These are phyloP conservation scores for Danielozyma ontarioensis DNA, from an alignment of 805 yeast species.

Conservation along the genomic window DNA sequence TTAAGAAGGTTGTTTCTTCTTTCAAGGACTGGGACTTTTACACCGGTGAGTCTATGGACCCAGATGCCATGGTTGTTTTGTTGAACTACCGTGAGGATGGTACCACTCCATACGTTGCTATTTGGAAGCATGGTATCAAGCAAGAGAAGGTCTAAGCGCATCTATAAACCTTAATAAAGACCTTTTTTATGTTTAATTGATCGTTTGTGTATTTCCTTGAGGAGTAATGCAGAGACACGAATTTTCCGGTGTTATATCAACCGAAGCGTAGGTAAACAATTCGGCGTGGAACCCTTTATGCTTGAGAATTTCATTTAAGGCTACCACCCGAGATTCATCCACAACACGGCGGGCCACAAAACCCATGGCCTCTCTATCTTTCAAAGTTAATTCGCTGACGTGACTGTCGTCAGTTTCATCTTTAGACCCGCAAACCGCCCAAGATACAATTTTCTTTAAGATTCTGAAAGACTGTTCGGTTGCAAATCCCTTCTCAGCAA, in stretches of 20 bases:
- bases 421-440: constrained; percentile 79
- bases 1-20: constrained; percentile 90
- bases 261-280: constrained; percentile 55
- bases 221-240: constrained; percentile 44
- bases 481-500: constrained; percentile 28
- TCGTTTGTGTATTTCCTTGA: not conserved
- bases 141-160: constrained; percentile 77
- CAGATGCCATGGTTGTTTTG: constrained; percentile 96
- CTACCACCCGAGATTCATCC: constrained; percentile 63
- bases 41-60: constrained; percentile 99
- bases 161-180: not conserved
- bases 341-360: constrained; percentile 63
- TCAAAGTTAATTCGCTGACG: constrained; percentile 35
- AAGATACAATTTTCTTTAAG: constrained; percentile 65
- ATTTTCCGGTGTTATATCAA: constrained; percentile 65
- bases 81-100: constrained; percentile 99
- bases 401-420: constrained; percentile 34
- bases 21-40: constrained; percentile 99
- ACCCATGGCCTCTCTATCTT: constrained; percentile 58
- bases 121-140: constrained; percentile 98
- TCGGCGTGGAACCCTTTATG: constrained; percentile 37
- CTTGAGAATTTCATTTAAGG: constrained; percentile 28
- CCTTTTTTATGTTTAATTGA: not conserved
- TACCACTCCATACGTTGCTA: constrained; percentile 91
- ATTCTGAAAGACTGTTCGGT: constrained; percentile 36